Conservation (phyloP, 306 rosid species). For the Elaeagnus macrophylla region DNA sequence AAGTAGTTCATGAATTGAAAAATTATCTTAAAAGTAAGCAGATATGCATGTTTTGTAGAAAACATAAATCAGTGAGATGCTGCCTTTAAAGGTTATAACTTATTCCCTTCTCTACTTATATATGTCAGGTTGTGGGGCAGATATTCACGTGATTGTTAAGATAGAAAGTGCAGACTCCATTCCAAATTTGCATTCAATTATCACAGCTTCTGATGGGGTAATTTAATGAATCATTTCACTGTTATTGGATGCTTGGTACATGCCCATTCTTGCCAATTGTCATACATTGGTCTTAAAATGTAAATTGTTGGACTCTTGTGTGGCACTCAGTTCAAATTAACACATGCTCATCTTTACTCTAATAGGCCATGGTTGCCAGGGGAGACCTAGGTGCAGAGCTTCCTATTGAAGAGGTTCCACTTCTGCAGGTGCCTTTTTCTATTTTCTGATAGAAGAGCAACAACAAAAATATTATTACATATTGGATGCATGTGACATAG, state of each 20-base stretch:
- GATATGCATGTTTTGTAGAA: background rate
- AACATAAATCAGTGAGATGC: background rate
- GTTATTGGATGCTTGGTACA: slow-evolving; percentile 1
- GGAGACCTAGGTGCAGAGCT: slow-evolving; percentile 70
- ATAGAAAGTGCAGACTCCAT: slow-evolving; percentile 97
- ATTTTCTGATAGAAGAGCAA: slow-evolving; percentile 6
- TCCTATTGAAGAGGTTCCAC: slow-evolving; percentile 62
- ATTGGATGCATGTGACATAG: background rate
- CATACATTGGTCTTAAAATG: background rate
- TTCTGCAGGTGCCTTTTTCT: slow-evolving; percentile 38
- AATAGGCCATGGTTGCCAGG: slow-evolving; percentile 62
- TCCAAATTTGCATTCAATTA: slow-evolving; percentile 84
- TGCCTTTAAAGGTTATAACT: slow-evolving; percentile 9
- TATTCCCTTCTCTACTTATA: slow-evolving; percentile 8
- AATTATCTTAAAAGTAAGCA: slow-evolving; percentile 69
- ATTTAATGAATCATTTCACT: slow-evolving; percentile 14
- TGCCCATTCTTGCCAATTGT: slow-evolving; percentile 6
- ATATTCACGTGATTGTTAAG: slow-evolving; percentile 88
- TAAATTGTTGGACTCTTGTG: background rate
- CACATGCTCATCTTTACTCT: slow-evolving; percentile 2
- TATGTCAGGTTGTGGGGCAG: slow-evolving; percentile 64
- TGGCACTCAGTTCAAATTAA: slow-evolving; percentile 1
- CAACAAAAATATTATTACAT: background rate
- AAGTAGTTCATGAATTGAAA: slow-evolving; percentile 90
- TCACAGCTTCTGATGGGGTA: slow-evolving; percentile 71